A percentile compares a stretch with the other conserved stretches of the same genome.
phyloP scores from a whole-genome alignment of 2,329 filamentous ascomycete genomes.

The Sporothrix dimorphospora region DNA sequence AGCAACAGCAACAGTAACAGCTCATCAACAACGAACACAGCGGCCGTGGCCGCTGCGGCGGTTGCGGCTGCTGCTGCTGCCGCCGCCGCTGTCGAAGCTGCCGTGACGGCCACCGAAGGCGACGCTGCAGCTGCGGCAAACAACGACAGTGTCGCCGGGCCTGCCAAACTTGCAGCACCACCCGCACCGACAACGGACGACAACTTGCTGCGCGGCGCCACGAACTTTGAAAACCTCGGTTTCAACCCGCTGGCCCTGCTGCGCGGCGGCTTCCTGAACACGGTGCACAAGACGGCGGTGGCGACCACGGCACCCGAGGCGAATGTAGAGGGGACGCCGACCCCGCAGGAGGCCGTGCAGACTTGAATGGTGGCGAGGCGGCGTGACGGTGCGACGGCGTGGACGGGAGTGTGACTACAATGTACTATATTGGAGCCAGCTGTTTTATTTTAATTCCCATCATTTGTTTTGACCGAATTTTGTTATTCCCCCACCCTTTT shows the following conservation, averaged over 20 bases:
- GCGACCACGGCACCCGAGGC: not conserved
- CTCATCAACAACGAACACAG: conserved; percentile 28
- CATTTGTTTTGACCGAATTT: not conserved
- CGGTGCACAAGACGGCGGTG: conserved; percentile 23
- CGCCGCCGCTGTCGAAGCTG: conserved; percentile 38
- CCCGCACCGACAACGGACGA: conserved; percentile 31
- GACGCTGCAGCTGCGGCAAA: conserved; percentile 39
- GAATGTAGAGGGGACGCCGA: not conserved
- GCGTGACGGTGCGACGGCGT: too few species aligned
- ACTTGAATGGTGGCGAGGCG: not conserved
- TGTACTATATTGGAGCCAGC: not conserved
- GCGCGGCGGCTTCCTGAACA: conserved; percentile 45
- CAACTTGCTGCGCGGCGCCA: conserved; percentile 30
- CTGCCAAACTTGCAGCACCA: not conserved
- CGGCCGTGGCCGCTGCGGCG: conserved; percentile 11
- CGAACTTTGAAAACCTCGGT: conserved; percentile 48
- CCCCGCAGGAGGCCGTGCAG: not conserved
- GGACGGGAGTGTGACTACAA: not conserved
- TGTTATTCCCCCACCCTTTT: not conserved
- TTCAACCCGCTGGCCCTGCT: conserved; percentile 47
- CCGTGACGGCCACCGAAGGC: conserved; percentile 1
- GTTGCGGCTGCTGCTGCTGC: conserved; percentile 35
- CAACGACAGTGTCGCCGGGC: conserved; percentile 18
- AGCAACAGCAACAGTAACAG: not conserved
- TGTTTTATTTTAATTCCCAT: not conserved